These are phyloP conservation scores for Ottelia alismoides DNA, from an alignment of 106 monocot species.

Conservation along the genomic window DNA sequence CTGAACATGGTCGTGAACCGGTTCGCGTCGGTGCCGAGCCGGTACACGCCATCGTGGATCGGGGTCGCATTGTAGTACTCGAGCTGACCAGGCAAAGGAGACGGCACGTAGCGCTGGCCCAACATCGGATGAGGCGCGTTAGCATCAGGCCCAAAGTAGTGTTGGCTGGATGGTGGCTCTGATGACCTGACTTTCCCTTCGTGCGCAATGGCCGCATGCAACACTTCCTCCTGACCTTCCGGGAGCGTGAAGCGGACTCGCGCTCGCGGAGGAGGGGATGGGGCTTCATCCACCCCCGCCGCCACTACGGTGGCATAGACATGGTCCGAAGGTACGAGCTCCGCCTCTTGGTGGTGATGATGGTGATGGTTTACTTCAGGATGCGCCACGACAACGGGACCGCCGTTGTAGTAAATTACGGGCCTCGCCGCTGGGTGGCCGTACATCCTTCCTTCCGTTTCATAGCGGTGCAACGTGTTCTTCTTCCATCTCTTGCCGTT, in stretches of 20 bases:
- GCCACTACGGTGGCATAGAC: not conserved
- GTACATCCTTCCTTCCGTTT: constrained; percentile 7
- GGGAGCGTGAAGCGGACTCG: constrained; percentile 5
- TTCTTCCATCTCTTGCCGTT: not conserved
- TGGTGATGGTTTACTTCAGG: not conserved
- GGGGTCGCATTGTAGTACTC: constrained; percentile 28
- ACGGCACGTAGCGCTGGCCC: constrained; percentile 29
- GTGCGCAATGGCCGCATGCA: no score
- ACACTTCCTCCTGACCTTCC: not conserved
- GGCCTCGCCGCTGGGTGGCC: constrained; percentile 18
- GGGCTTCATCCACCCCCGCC: not conserved
- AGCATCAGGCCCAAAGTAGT: no score
- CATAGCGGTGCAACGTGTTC: not conserved
- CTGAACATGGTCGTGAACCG: constrained; percentile 54
- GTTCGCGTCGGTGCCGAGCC: constrained; percentile 45
- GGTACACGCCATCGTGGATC: constrained; percentile 51
- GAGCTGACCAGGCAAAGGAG: constrained; percentile 37
- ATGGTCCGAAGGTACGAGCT: not conserved
- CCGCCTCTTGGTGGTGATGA: constrained; percentile 4
- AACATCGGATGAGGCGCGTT: no score
- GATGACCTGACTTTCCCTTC: no score
- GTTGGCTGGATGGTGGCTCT: no score
- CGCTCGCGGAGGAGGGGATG: not conserved
- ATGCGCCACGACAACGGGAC: constrained; percentile 25
- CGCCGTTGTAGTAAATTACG: constrained; percentile 33